Evolutionary conservation across 345 rosid species (phyloP), one percentile per base, ranked within the genome.

Genomic region (Brassica cretica): DNA sequence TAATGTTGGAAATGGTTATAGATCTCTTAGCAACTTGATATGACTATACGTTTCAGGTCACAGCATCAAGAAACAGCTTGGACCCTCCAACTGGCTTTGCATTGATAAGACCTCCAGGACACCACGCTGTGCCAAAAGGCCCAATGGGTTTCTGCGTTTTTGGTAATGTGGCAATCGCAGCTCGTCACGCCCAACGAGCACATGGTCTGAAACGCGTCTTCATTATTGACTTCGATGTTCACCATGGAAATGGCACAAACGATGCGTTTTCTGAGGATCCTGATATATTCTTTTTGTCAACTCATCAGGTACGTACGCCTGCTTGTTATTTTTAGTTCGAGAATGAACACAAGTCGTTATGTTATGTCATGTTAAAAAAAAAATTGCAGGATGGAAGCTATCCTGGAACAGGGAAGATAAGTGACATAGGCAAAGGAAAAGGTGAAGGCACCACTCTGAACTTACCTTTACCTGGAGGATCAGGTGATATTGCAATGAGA

Each of bases 131-230:
- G 21, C 97, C 97, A 6, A 92, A 90, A 82, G 97, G 98, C 41
- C 97, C 98, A 4, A 89, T 94, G 98, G 97, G 97, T 25, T 94
- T 94, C 85, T 94, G 98, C 24, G 92, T 94, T 63, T 94, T 94
- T 63, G 97, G 97, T 15, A 94, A 94, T 69, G 89, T 92, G 64
- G 96, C 97, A 30, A 86, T 94, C 37, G 97, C 98, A 77, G 98
- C 97, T 82, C 97, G 95, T 65, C 85, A 94, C 83, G 97, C 92
- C 18, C 97, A 94, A 75, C 88, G 77, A 3, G 80, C 78, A 39
- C 92, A 91, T 81, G 86, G 93, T 70, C 80, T 92, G 68, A 88
- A 85, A 78, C 89, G 93, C 0, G 85, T 91, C 41, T 88, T 92
- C 70, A 88, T 94, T 72, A 88, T 92, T 78, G 97, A 94, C 88